Conservation (phyloP, 169 alveolate species). For the Plasmodium fragile region DNA sequence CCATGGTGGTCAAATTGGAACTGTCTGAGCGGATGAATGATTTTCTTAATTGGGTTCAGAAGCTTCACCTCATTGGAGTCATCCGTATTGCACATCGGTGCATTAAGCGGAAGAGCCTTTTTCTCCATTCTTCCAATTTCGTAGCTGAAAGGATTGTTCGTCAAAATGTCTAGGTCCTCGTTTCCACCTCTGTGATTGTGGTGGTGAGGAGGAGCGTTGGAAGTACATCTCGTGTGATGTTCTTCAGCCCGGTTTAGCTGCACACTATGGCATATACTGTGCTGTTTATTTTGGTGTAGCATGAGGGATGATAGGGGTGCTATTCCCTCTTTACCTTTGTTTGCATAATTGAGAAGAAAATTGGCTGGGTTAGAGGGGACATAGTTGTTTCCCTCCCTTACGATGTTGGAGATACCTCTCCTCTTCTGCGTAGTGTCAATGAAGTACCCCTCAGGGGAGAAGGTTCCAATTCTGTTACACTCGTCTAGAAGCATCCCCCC, state of each 20-base stretch:
- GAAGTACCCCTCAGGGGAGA: neutral
- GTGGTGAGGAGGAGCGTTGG: neutral
- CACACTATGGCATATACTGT: neutral
- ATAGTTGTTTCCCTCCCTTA: neutral
- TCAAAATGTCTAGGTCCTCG: neutral
- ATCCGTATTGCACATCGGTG: neutral
- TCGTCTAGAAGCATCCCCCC: neutral
- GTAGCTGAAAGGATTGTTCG: neutral
- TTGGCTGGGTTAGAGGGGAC: neutral
- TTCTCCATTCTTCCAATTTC: neutral
- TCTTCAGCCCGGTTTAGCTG: neutral
- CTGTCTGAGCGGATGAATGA: neutral
- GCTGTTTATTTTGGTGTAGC: neutral
- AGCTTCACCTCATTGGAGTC: neutral
- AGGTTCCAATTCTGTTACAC: neutral
- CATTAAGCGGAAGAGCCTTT: neutral
- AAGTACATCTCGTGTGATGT: neutral
- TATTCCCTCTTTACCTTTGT: neutral
- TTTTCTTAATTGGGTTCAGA: constrained; percentile 4
- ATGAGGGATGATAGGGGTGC: neutral
- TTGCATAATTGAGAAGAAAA: neutral
- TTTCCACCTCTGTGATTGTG: neutral
- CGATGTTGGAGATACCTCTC: neutral
- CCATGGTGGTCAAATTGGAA: neutral
- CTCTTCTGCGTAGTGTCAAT: neutral